Conservation (phyloP, 805 yeast species). For the Suhomyces sp. region DNA sequence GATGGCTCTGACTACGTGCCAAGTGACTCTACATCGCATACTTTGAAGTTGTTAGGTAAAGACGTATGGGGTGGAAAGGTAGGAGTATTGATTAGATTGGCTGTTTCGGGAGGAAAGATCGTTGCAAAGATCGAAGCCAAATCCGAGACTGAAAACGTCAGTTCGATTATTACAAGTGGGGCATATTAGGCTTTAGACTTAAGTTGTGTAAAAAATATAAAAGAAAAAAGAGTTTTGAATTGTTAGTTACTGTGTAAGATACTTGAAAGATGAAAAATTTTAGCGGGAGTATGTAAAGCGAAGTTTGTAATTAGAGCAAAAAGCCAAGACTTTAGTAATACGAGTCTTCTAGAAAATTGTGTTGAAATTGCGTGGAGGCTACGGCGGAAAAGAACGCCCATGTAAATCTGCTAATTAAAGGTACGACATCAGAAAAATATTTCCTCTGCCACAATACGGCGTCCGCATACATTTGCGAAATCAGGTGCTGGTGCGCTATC, state of each 20-base stretch:
- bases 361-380: neutral
- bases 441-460: neutral
- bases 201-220: neutral
- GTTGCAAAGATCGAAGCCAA: conserved; percentile 56
- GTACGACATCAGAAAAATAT: too few relatives aligned
- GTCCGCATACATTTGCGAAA: neutral
- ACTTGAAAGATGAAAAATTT: neutral
- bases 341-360: neutral
- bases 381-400: neutral
- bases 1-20: conserved; percentile 70
- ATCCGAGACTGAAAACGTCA: conserved; percentile 45
- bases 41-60: conserved; percentile 80
- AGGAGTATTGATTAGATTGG: conserved; percentile 48
- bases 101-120: conserved; percentile 53
- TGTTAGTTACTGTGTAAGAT: neutral
- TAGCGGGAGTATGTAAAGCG: neutral
- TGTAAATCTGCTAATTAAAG: neutral
- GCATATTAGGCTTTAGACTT: conserved; percentile 6
- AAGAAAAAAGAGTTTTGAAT: neutral
- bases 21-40: conserved; percentile 58
- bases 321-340: neutral
- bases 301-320: neutral
- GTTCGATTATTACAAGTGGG: conserved; percentile 49
- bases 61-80: conserved; percentile 60
- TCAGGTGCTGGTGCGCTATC: neutral